Conservation (phyloP, 1,139 yeast species). For the Tardiomyces digboiensis region DNA sequence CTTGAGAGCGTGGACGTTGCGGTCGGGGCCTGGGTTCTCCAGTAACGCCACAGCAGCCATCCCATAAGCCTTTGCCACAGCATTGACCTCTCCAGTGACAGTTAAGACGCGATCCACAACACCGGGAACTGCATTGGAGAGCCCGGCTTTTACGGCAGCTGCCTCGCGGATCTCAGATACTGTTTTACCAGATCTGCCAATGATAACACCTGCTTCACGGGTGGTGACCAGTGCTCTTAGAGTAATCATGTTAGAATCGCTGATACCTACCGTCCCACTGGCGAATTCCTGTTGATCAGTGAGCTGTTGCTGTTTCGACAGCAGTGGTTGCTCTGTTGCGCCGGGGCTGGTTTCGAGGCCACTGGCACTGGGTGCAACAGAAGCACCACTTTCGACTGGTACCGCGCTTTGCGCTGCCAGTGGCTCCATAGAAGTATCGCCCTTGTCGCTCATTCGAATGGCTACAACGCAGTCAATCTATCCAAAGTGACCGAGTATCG, state of each 20-base stretch:
- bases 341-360: no score
- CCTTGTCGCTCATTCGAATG: no score
- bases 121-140: constrained; percentile 72
- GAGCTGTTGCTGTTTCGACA: no score
- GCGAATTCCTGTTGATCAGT: no score
- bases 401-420: no score
- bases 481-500: no score
- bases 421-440: no score
- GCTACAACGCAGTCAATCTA: no score
- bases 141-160: constrained; percentile 82
- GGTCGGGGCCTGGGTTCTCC: constrained; percentile 22
- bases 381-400: no score
- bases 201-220: constrained; percentile 85
- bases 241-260: constrained; percentile 14
- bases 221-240: constrained; percentile 66
- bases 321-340: no score
- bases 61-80: constrained; percentile 64
- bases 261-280: no score
- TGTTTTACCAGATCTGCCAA: constrained; percentile 79
- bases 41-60: constrained; percentile 59
- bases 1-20: constrained; percentile 39
- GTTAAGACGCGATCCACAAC: constrained; percentile 81
- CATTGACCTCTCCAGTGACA: constrained; percentile 68
- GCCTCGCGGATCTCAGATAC: constrained; percentile 71
- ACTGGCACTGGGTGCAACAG: no score